Evolutionary conservation across 2,329 filamentous ascomycete species (phyloP).

Genomic region (Penicillium sp.): DNA sequence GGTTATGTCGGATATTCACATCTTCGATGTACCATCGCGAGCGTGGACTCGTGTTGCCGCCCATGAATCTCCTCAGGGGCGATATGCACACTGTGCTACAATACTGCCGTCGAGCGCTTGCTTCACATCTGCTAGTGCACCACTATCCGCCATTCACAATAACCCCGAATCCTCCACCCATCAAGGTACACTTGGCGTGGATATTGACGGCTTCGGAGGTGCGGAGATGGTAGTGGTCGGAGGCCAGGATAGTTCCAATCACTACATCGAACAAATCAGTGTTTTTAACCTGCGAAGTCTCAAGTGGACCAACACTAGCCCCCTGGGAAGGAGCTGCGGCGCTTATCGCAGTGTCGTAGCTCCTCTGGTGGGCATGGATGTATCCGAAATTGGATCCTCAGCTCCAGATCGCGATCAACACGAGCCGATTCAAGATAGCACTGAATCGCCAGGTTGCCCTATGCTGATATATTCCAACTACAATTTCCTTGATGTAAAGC

Average conservation of each 20-base stretch:
- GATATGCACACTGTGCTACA: constrained; percentile 94
- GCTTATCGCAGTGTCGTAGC: constrained; percentile 95
- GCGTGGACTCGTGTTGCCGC: constrained; percentile 83
- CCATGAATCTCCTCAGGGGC: constrained; percentile 79
- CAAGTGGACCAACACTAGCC: constrained; percentile 89
- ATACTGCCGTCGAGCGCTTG: constrained; percentile 83
- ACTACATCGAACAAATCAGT: constrained; percentile 98
- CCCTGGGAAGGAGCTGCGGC: constrained; percentile 86
- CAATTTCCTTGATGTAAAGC: constrained; percentile 94
- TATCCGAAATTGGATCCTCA: constrained; percentile 44
- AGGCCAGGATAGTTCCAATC: constrained; percentile 94
- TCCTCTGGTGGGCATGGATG: constrained; percentile 58
- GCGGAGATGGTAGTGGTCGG: constrained; percentile 97
- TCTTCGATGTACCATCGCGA: constrained; percentile 80
- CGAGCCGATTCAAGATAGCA: constrained; percentile 28
- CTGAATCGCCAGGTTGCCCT: constrained; percentile 48
- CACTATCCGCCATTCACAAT: constrained; percentile 82
- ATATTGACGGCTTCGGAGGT: constrained; percentile 84
- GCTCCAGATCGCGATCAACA: constrained; percentile 40
- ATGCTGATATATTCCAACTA: constrained; percentile 99
- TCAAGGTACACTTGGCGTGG: constrained; percentile 81
- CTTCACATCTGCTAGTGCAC: constrained; percentile 80
- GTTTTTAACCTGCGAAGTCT: constrained; percentile 94
- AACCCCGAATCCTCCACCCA: constrained; percentile 82
- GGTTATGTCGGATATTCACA: constrained; percentile 97